Base-by-base conservation (phyloP, 176 grass and related monocot species). In the Echinochloa phyllopogon region DNA sequence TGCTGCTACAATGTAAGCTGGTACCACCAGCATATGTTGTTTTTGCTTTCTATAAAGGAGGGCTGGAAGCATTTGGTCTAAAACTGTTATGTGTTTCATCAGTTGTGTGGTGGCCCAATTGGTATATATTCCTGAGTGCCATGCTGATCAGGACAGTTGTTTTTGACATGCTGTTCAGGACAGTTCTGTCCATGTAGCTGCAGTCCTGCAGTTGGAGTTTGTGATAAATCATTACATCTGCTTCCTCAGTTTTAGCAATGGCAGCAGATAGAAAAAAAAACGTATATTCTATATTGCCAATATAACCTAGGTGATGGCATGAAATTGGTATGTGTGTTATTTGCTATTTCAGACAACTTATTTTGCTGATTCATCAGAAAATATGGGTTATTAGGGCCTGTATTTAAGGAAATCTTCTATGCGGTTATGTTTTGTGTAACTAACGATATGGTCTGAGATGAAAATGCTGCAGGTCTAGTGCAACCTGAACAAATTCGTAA, bases 11-110 rank as follows among this genome's bases (percentile, higher is more conserved):
- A 45, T 69, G 39, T 44, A 69, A 44, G 66, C 20, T 44, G 10
- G 42, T 48, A 6, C 14, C 15, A 7, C n/a, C 23, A 27, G 44
- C 8, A 3, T 29, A 17, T 72, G 69, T 6, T 29, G 12, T 72
- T 72, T 71, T 72, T 49, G 43, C 43, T 72, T 49, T 72, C 14
- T 4, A 49, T 49, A 49, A 29, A 72, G 44, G 43, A 72, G 43
- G 14, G 23, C 42, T 16, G 11, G 37, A 68, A 68, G 18, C 65
- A 8, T 41, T 48, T 47, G 69, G 6, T 48, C 23, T 27, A 25
- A 23, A 72, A 17, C 69, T 72, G 43, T 48, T 49, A 29, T 14
- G n/a, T 63, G 8, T 24, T 65, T 75, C 21, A 33, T 47, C 57
- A 42, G 15, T 27, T 67, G 23, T 67, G n/a, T 11, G 11, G 20